Evolutionary conservation across 768 basidiomycete genomes (phyloP).

Genomic region (Lentinula guzmanii): DNA sequence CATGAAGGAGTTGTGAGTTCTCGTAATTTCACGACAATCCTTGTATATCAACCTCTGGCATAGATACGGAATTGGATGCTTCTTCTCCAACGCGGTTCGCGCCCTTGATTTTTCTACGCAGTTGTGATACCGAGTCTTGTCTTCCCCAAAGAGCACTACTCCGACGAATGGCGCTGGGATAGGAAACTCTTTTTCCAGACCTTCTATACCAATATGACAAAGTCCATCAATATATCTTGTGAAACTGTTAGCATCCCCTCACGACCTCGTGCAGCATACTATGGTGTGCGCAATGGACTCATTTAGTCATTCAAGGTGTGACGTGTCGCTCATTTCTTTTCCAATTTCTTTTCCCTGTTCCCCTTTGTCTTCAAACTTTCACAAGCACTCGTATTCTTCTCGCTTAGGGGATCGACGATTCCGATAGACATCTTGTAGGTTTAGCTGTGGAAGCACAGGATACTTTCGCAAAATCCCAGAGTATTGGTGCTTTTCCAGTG

Average conservation of each 20-base stretch:
- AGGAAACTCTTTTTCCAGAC: background rate
- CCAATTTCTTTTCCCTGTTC: background rate
- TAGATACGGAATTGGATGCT: background rate
- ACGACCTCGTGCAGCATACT: background rate
- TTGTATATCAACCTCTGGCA: background rate
- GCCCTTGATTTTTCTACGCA: background rate
- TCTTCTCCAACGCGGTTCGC: background rate
- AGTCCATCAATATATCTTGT: background rate
- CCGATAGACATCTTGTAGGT: background rate
- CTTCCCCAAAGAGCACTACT: background rate
- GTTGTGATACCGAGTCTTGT: no score
- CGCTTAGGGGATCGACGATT: slow-evolving; percentile 26
- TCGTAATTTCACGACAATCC: no score
- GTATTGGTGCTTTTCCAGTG: background rate
- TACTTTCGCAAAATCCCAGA: background rate
- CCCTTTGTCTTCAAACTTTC: slow-evolving; percentile 4
- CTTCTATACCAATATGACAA: background rate
- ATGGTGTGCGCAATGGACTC: background rate
- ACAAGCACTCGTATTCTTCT: slow-evolving; percentile 22
- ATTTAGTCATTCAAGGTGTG: no score
- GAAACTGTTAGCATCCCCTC: background rate
- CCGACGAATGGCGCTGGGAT: background rate
- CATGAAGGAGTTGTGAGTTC: slow-evolving; percentile 1
- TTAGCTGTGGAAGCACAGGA: background rate
- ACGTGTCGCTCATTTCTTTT: background rate